These are phyloP conservation scores for Fraxinus xanthoxyloides DNA, from an alignment of 305 asterid species.

Conservation along the genomic window DNA sequence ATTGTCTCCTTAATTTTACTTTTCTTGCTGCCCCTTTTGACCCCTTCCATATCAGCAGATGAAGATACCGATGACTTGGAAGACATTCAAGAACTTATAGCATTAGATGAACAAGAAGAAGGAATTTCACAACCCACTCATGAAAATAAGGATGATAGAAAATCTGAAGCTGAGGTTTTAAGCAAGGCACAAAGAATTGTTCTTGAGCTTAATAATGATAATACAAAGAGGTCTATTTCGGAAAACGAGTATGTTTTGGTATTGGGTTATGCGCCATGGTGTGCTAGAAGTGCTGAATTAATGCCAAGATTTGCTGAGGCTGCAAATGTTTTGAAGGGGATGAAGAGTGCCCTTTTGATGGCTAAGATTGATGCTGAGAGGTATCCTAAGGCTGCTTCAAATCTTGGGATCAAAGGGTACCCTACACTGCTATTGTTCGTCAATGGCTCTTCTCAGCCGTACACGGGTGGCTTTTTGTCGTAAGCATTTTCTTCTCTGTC, in stretches of 20 bases:
- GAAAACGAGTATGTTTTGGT: constrained; percentile 81
- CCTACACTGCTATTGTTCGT: constrained; percentile 80
- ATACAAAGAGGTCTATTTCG: constrained; percentile 47
- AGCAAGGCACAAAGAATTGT: constrained; percentile 91
- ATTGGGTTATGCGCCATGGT: constrained; percentile 96
- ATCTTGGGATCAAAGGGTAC: constrained; percentile 71
- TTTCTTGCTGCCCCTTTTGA: constrained; percentile 33
- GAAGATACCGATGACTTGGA: constrained; percentile 47
- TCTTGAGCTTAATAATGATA: constrained; percentile 68
- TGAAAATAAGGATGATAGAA: constrained; percentile 39
- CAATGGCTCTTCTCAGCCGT: constrained; percentile 77
- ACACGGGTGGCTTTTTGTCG: constrained; percentile 88
- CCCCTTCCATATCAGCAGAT: constrained; percentile 26
- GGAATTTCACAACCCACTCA: constrained; percentile 29
- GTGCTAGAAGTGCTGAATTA: constrained; percentile 76
- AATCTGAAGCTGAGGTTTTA: constrained; percentile 68
- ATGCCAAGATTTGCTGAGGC: constrained; percentile 97
- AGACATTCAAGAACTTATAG: constrained; percentile 67
- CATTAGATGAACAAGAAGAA: constrained; percentile 64
- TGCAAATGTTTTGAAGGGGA: constrained; percentile 69
- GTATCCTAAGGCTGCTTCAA: constrained; percentile 64
- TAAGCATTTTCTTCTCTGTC: constrained; percentile 34
- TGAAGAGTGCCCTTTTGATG: constrained; percentile 57
- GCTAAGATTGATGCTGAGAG: constrained; percentile 88
- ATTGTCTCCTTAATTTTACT: constrained; percentile 43